These are phyloP conservation scores for Trifolium dubium DNA, from an alignment of 306 rosid genomes.

Conservation along the genomic window DNA sequence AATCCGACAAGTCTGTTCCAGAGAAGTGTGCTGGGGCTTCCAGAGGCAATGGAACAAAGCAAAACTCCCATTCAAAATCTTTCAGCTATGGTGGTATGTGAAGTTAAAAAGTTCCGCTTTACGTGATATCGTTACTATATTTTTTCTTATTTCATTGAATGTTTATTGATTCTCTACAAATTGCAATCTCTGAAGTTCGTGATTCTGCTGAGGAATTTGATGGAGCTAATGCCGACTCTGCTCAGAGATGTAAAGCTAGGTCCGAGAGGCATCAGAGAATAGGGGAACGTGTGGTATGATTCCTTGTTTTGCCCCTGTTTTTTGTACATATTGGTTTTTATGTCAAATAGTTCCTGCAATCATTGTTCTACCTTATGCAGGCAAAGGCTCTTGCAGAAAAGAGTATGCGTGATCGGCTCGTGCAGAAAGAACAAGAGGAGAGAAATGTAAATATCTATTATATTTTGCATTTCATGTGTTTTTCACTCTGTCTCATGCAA, in stretches of 20 bases:
- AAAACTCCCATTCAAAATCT: conserved; percentile 57
- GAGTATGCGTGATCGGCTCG: conserved; percentile 78
- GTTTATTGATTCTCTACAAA: conserved; percentile 36
- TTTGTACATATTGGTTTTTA: conserved; percentile 20
- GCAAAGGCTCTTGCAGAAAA: conserved; percentile 93
- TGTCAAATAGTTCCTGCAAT: conserved; percentile 43
- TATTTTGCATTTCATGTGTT: conserved; percentile 20
- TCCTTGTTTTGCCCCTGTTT: conserved; percentile 37
- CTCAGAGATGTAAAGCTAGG: conserved; percentile 80
- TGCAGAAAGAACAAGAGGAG: conserved; percentile 87
- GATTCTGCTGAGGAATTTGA: conserved; percentile 52
- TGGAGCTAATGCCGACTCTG: conserved; percentile 66
- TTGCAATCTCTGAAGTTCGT: conserved; percentile 48
- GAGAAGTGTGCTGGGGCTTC: conserved; percentile 51
- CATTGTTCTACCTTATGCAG: conserved; percentile 53
- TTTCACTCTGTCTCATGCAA: conserved; percentile 41
- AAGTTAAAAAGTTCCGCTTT: conserved; percentile 35
- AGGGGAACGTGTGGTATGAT: conserved; percentile 86
- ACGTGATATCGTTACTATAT: conserved; percentile 2
- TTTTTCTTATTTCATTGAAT: conserved; percentile 20
- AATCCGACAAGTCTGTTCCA: conserved; percentile 54
- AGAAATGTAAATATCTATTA: conserved; percentile 66
- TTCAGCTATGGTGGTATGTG: conserved; percentile 70
- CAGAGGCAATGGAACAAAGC: conserved; percentile 58
- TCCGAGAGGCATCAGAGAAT: conserved; percentile 82